A percentile compares a stretch with the other conserved stretches of the same genome.
Conservation (phyloP, 2,329 filamentous ascomycete species). For the Cladophialophora immunda region DNA sequence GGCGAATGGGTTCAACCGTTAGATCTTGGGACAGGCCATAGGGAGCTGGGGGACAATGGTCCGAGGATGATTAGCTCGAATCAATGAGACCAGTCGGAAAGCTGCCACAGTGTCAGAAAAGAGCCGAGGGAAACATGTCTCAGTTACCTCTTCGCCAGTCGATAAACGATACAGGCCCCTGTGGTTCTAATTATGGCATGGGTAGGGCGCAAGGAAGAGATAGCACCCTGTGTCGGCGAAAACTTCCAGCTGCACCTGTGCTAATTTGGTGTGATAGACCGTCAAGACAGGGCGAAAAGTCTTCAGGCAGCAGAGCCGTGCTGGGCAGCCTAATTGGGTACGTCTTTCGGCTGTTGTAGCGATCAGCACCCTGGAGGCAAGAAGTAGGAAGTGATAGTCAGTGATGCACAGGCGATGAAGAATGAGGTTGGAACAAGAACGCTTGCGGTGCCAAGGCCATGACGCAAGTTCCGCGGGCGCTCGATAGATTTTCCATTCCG, state of each 20-base stretch:
- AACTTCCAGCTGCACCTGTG: background rate
- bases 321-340: background rate
- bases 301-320: background rate
- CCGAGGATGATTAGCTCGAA: conserved; percentile 1
- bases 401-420: background rate
- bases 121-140: conserved; percentile 10
- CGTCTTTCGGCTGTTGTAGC: background rate
- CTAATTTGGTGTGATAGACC: conserved; percentile 1
- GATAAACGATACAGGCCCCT: background rate
- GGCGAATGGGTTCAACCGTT: conserved; percentile 1
- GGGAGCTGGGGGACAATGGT: background rate
- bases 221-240: background rate
- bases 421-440: conserved; percentile 34
- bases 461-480: conserved; percentile 12
- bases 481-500: conserved; percentile 24
- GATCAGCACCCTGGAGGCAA: conserved; percentile 8
- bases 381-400: conserved; percentile 12
- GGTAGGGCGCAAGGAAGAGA: background rate
- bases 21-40: background rate
- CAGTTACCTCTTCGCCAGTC: conserved; percentile 4
- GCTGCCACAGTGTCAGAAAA: conserved; percentile 3
- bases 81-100: conserved; percentile 7
- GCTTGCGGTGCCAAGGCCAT: conserved; percentile 18
- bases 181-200: conserved; percentile 15
- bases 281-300: background rate